Evolutionary conservation across 2,329 filamentous ascomycete genomes (phyloP).

Genomic region (Xylariaceae sp.): DNA sequence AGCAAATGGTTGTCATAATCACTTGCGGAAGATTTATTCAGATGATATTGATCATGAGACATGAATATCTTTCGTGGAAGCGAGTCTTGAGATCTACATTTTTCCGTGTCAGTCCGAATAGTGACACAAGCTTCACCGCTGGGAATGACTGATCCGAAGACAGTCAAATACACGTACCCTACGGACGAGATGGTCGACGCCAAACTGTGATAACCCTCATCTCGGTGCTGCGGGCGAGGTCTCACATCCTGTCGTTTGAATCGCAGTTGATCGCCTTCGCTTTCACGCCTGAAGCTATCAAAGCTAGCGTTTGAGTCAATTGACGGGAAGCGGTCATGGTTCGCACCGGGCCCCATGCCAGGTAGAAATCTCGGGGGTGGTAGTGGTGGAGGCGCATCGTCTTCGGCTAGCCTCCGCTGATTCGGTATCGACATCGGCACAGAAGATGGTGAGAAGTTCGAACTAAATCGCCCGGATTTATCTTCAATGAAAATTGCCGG

Average conservation of each 20-base stretch:
- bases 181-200: constrained; percentile 28
- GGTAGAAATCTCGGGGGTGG: constrained; percentile 33
- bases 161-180: constrained; percentile 18
- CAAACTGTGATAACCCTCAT: constrained; percentile 33
- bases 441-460: constrained; percentile 31
- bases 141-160: not conserved
- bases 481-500: constrained; percentile 30
- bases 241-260: constrained; percentile 18
- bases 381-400: constrained; percentile 34
- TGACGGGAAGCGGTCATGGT: constrained; percentile 27
- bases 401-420: constrained; percentile 27
- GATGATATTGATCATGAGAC: constrained; percentile 47
- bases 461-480: constrained; percentile 20
- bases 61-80: constrained; percentile 43
- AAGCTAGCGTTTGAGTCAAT: constrained; percentile 29
- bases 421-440: constrained; percentile 36
- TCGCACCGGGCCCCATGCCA: constrained; percentile 22
- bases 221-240: constrained; percentile 22
- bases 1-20: constrained; percentile 49
- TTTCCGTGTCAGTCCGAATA: constrained; percentile 7
- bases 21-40: constrained; percentile 36
- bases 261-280: constrained; percentile 19
- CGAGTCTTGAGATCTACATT: constrained; percentile 40
- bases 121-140: not conserved
- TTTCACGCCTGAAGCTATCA: constrained; percentile 25